Evolutionary conservation across 306 rosid species (phyloP).

Genomic region (Cucurbita pepo): DNA sequence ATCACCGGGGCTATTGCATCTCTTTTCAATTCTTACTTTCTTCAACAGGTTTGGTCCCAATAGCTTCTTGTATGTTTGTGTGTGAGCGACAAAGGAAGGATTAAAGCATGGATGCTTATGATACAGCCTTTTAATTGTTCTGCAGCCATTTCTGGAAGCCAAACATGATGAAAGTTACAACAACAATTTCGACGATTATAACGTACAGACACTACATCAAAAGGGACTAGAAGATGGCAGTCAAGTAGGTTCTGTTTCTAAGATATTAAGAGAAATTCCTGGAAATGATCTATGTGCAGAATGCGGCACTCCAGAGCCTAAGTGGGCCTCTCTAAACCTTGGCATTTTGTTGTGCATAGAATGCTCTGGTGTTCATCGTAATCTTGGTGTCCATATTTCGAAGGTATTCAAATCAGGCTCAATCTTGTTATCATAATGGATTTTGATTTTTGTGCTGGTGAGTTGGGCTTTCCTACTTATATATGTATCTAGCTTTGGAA

Average conservation of each 20-base stretch:
- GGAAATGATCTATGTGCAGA: conserved; percentile 93
- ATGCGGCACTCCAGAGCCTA: conserved; percentile 75
- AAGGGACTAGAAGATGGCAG: conserved; percentile 25
- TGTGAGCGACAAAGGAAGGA: neutral
- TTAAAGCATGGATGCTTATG: neutral
- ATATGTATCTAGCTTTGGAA: neutral
- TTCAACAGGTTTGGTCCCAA: conserved; percentile 50
- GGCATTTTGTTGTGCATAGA: conserved; percentile 85
- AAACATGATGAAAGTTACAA: conserved; percentile 18
- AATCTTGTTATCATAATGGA: neutral
- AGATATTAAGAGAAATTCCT: conserved; percentile 57
- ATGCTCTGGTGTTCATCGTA: conserved; percentile 95
- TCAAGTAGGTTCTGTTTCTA: conserved; percentile 44
- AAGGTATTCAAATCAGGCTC: conserved; percentile 38
- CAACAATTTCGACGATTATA: conserved; percentile 19
- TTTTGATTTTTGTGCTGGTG: neutral
- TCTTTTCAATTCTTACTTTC: conserved; percentile 68
- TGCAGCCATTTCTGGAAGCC: conserved; percentile 46
- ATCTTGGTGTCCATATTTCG: conserved; percentile 94
- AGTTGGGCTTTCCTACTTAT: neutral
- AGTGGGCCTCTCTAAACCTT: conserved; percentile 97
- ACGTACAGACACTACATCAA: conserved; percentile 25
- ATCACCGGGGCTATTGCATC: conserved; percentile 66
- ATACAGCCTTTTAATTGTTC: conserved; percentile 11
- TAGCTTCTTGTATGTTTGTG: neutral